Base-by-base conservation (phyloP, 495 filamentous ascomycete genomes). In the Cryomyces antarcticus region DNA sequence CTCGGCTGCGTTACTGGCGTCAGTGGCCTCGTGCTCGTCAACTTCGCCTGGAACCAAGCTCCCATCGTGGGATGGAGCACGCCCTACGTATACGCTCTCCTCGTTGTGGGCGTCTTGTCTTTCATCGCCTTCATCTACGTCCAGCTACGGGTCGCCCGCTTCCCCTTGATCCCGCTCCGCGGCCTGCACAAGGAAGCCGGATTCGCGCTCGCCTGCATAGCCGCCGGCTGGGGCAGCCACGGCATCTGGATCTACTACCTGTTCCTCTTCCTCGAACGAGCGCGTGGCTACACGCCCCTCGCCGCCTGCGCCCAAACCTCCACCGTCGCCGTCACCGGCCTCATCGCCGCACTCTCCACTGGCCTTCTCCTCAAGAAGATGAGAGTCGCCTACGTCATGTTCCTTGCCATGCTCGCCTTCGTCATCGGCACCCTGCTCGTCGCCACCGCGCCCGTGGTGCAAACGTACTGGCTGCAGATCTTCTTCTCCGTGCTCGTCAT, bases 11-110 rank as follows among this genome's bases (percentile, higher is more conserved):
- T 62, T 0, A 57, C 60, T 5, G 76, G 75, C 24, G 65, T 80
- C 1, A 47, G 57, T 2, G 70, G 58, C n/a, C 56, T 82, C 13
- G 52, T 77, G 2, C 57, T 80, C 4, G 57, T 75, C 54, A 75
- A 75, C 46, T 65, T 76, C 43, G 60, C 70, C 0, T 73, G 66
- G 71, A 80, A 78, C 44, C 73, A 78, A 46, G 76, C 62, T 0
- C 60, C 73, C 0, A 48, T 69, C 7, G 70, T 70, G 1, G 73
- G 73, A 5, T 82, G 76, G 77, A 30, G 47, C 12, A 52, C 55
- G 24, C 63, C 71, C 0, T 71, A 76, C 41, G 59, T 58, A 37
- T 74, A 71, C 44, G 54, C 65, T 1, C 56, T 70, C 17, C 60
- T 82, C n/a, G 66, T 74, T 29, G 30, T 77, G 13, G 72, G 75